Evolutionary conservation across 768 basidiomycete species (phyloP), one percentile per base, ranked within the genome.

Genomic region (Naematelia aurantialba): DNA sequence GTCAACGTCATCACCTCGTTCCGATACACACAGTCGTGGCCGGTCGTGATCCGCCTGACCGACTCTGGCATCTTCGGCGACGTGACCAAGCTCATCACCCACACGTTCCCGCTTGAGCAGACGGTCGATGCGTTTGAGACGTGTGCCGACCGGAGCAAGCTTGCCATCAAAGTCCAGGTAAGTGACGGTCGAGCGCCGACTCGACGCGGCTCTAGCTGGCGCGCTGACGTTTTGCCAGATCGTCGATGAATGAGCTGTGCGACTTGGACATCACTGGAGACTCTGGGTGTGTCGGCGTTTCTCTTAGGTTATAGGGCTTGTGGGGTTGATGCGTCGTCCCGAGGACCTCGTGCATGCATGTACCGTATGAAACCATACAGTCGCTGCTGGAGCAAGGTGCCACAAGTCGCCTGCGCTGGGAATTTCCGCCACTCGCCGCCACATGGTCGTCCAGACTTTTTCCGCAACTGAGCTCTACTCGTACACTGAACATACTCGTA

Each of bases 151-250:
- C 52, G 65, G 14, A 56, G 22, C 3, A 63, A 49, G 12, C 59
- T 68, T 4, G 63, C 68, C 8, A 69, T 76, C 64, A 76, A 76
- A 54, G 70, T 72, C 14, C 70, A 74, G 68, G 61, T 72, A n/a
- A 27, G 39, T 45, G 29, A 22, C 31, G 49, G 27, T 8, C 21
- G 45, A 46, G n/a, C n/a, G n/a, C n/a, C n/a, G n/a, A n/a, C n/a
- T n/a, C n/a, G n/a, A n/a, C n/a, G n/a, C n/a, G n/a, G n/a, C n/a
- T n/a, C n/a, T n/a, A n/a, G n/a, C n/a, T n/a, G n/a, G n/a, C n/a
- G n/a, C n/a, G n/a, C n/a, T n/a, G n/a, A n/a, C n/a, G n/a, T n/a
- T n/a, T n/a, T 47, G 24, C 8, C 46, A 47, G 46, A 48, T 56
- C 21, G 46, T 56, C 5, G 55, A 56, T 26, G 55, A 56, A 30